Evolutionary conservation across 495 filamentous ascomycete species (phyloP), one percentile per base, ranked within the genome.

Genomic region (Halenospora varia): DNA sequence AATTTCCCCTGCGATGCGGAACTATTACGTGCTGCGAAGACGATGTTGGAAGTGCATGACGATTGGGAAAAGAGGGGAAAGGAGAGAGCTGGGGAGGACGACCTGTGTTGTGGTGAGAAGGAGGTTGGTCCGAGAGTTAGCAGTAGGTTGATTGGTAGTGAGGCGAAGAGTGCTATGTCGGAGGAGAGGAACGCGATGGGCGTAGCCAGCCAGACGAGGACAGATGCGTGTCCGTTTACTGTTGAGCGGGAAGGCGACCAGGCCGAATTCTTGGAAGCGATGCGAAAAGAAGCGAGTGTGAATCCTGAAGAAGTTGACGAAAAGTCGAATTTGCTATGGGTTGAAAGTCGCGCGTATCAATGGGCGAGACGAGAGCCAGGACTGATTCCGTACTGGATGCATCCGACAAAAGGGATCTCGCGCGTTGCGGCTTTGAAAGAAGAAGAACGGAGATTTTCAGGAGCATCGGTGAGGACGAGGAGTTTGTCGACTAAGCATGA

Each of bases 311-410:
- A 41, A 24, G 20, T 56, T 13, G 25, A 66, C 47, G 25, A 47
- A 8, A 44, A 56, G 24, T 48, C 40, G 4, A 66, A 58, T 47
- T 35, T 66, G 25, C 9, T 51, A 0, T 57, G 13, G 24, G 48
- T 55, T 3, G 63, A 66, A 25, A 48, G 26, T 42, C 39, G 56
- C 15, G 60, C 59, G 22, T 66, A 62, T 45, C 13, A 20, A 2
- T 58, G 55, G 53, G 60, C 63, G 15, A 24, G 60, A 26, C 24
- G 39, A 35, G 60, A 60, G 23, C 63, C 63, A 0, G 55, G 42
- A 2, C 17, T 62, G 17, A 66, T 66, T 52, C 56, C 52, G 9
- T 22, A 39, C 17, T 66, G 63, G 63, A 57, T 60, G 53, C 59
- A 66, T 53, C 53, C 53, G 4, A 65, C 25, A 40, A 39, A n/a